These are phyloP conservation scores for Chenopodium album DNA, from an alignment of 148 eudicot genomes.

Conservation along the genomic window DNA sequence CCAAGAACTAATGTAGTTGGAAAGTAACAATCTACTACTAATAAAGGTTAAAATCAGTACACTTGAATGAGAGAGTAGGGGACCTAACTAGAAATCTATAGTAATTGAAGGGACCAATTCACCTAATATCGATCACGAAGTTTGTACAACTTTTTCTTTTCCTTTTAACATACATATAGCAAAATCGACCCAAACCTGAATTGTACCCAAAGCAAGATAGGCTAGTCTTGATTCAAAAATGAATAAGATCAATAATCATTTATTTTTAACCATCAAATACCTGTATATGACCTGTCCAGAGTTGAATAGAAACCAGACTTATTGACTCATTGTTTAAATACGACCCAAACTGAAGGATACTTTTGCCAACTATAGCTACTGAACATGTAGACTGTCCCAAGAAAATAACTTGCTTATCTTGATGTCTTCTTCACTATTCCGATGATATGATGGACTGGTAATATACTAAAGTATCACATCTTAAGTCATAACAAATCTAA, in stretches of 20 bases:
- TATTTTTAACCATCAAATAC: no score
- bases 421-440: background rate
- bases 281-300: no score
- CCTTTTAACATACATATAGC: background rate
- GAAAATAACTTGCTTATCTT: background rate
- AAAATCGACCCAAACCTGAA: no score
- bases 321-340: background rate
- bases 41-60: no score
- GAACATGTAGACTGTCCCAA: background rate
- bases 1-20: slow-evolving; percentile 2
- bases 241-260: no score
- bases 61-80: slow-evolving; percentile 5
- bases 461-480: no score
- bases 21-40: background rate
- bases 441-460: no score
- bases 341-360: background rate
- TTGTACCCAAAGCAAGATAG: no score
- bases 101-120: background rate
- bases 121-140: background rate
- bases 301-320: no score
- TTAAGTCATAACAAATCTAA: no score
- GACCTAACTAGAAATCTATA: background rate
- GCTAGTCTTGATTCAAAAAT: no score
- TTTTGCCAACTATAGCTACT: no score
- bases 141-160: background rate